Percentiles rank a stretch among this genome's conserved stretches.
Conservation (phyloP, 2,329 filamentous ascomycete genomes). For the Calonectria crousiana region DNA sequence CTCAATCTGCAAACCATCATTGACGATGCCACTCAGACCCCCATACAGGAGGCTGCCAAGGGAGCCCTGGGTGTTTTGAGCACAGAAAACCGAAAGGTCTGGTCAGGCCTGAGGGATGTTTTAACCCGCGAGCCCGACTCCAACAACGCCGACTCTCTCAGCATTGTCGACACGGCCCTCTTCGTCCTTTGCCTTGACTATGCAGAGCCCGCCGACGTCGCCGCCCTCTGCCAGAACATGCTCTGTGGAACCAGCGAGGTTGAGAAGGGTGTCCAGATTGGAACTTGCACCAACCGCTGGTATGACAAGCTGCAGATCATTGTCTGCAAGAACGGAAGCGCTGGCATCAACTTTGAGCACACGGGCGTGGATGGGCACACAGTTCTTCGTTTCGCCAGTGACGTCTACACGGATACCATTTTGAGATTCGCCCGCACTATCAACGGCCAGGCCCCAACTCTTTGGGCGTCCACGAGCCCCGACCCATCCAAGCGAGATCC, state of each 20-base stretch:
- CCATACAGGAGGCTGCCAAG: constrained; percentile 96
- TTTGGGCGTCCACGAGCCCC: constrained; percentile 92
- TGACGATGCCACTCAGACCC: constrained; percentile 88
- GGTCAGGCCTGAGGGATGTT: constrained; percentile 91
- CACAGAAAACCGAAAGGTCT: constrained; percentile 95
- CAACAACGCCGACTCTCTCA: constrained; percentile 96
- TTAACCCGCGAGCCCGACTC: constrained; percentile 87
- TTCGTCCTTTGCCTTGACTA: constrained; percentile 95
- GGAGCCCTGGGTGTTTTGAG: constrained; percentile 92
- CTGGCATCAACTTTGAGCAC: constrained; percentile 99
- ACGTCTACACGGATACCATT: constrained; percentile 97
- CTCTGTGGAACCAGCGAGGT: constrained; percentile 94
- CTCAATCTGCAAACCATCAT: constrained; percentile 93
- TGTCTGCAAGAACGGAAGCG: constrained; percentile 98
- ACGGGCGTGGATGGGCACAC: constrained; percentile 98
- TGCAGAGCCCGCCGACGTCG: constrained; percentile 83
- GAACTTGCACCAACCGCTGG: constrained; percentile 98
- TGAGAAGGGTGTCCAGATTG: constrained; percentile 93
- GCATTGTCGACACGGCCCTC: constrained; percentile 92
- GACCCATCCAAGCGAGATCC: constrained; percentile 94
- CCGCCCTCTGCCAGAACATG: constrained; percentile 97
- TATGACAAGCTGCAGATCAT: constrained; percentile 99
- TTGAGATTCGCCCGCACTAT: constrained; percentile 94
- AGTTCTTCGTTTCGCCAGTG: constrained; percentile 93
- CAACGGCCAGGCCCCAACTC: constrained; percentile 89